Base-by-base conservation (phyloP, 352 stramenopile species). In the Phytophthora ramorum region DNA sequence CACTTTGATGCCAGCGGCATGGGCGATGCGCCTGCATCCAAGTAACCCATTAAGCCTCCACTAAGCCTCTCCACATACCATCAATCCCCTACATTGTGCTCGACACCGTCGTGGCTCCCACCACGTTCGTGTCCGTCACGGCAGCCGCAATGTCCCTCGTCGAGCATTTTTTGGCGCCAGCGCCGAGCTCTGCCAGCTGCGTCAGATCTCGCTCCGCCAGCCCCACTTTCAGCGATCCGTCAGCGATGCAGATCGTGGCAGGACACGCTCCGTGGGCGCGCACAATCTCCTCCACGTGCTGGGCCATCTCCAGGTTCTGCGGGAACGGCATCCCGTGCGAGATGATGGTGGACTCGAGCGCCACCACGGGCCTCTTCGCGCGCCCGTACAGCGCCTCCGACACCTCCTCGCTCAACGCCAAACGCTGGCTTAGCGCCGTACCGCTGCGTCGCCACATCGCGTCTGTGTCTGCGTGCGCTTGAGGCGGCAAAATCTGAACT, bases 341-440 rank as follows among this genome's bases (percentile, higher is more conserved):
- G 58, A 99, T 98, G 75, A 99, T 99, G 48, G 98, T 99, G n/a
- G 92, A 98, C 79, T 99, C 98, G 17, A 99, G 87, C 41, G 98
- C 97, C 26, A 99, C 93, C 4, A 98, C 71, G 2, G 91, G 87
- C 38, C 57, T 75, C 51, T 73, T 81, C 12, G 35, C 30, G 32
- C 62, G 65, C 0, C 79, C 79, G 28, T 84, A 77, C 34, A 88
- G 59, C 43, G 79, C 79, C 64, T 88, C 79, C 1, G 67, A 66
- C 40, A 88, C 79, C 54, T 88, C 79, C 50, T 85, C 76, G 35
- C 75, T 74, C 35, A 88, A 72, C 55, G 69, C 72, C 65, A 88
- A 35, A 13, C 75, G 76, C 58, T 75, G 68, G 47, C 67, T 76
- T 30, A 84, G 69, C 49, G 78, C 66, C 24, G 66, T 70, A 13